Evolutionary conservation across 2,329 filamentous ascomycete genomes (phyloP).

Genomic region (Aspergillus awamori): DNA sequence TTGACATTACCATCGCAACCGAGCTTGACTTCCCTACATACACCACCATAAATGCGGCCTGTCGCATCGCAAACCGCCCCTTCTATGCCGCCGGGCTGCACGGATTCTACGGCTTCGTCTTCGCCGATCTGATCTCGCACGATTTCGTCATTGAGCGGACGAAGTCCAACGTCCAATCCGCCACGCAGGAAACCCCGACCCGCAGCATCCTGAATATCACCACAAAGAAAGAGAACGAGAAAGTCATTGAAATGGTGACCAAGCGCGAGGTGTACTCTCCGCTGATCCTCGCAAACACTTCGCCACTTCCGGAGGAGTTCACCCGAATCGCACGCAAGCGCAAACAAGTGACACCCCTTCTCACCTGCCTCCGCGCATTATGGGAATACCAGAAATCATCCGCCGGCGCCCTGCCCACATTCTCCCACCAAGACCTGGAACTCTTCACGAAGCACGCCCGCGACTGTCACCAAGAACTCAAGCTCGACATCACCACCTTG

Average conservation of each 20-base stretch:
- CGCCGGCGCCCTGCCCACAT: slow-evolving; percentile 57
- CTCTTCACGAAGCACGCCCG: slow-evolving; percentile 77
- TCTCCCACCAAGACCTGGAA: slow-evolving; percentile 67
- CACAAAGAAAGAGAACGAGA: slow-evolving; percentile 70
- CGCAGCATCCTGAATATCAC: slow-evolving; percentile 73
- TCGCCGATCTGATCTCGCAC: slow-evolving; percentile 88
- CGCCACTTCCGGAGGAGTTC: slow-evolving; percentile 71
- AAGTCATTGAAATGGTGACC: slow-evolving; percentile 80
- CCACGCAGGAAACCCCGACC: slow-evolving; percentile 73
- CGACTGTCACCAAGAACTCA: slow-evolving; percentile 74
- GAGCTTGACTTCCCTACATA: slow-evolving; percentile 77
- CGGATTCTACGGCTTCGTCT: slow-evolving; percentile 92
- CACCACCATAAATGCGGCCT: slow-evolving; percentile 80
- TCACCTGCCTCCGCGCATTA: slow-evolving; percentile 83
- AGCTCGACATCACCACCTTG: slow-evolving; percentile 68
- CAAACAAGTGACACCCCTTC: slow-evolving; percentile 75
- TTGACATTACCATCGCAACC: slow-evolving; percentile 86
- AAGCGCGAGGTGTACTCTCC: slow-evolving; percentile 91
- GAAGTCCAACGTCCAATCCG: slow-evolving; percentile 69
- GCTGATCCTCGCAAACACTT: slow-evolving; percentile 80
- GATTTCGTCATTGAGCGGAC: slow-evolving; percentile 87
- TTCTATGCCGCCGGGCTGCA: slow-evolving; percentile 90
- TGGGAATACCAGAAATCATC: slow-evolving; percentile 78
- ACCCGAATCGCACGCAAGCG: slow-evolving; percentile 69
- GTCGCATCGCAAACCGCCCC: slow-evolving; percentile 73